A percentile compares a stretch with the other conserved stretches of the same genome.
phyloP scores from a whole-genome alignment of 75 land plant species.

The Ceratopteris richardii region DNA sequence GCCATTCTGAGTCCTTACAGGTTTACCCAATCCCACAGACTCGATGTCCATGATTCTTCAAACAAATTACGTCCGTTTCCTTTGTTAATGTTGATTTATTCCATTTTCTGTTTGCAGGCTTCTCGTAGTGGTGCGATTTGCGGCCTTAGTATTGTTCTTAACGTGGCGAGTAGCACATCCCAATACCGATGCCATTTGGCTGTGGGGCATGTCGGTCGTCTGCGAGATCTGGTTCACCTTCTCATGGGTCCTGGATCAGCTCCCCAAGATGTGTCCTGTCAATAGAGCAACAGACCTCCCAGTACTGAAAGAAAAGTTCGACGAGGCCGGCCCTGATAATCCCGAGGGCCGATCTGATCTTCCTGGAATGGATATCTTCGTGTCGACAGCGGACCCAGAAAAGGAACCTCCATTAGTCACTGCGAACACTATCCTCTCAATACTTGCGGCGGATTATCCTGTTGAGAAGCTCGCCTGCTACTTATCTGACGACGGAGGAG shows the following conservation, averaged over 20 bases:
- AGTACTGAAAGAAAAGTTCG: constrained; percentile 78
- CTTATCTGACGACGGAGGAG: constrained; percentile 83
- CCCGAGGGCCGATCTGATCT: constrained; percentile 71
- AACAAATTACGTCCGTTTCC: background rate
- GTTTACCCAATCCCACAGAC: constrained; percentile 13
- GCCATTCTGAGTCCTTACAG: constrained; percentile 81
- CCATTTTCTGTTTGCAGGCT: no score
- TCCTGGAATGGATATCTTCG: constrained; percentile 68
- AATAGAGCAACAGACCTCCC: constrained; percentile 70
- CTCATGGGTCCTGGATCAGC: constrained; percentile 84
- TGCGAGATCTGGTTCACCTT: constrained; percentile 94
- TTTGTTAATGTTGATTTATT: no score
- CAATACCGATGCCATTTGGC: constrained; percentile 74
- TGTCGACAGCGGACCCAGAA: constrained; percentile 86
- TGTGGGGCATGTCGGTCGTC: constrained; percentile 72
- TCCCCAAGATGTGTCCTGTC: constrained; percentile 74
- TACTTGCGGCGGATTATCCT: constrained; percentile 81
- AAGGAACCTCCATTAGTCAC: constrained; percentile 95
- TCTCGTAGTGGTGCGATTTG: constrained; percentile 47
- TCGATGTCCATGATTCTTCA: background rate
- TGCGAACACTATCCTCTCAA: constrained; percentile 77
- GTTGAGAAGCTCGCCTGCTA: constrained; percentile 92
- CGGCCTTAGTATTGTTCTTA: constrained; percentile 51
- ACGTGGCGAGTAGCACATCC: constrained; percentile 56
- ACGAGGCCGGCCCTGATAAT: constrained; percentile 41